Conservation (phyloP, 345 rosid species). For the Triadica sebifera region DNA sequence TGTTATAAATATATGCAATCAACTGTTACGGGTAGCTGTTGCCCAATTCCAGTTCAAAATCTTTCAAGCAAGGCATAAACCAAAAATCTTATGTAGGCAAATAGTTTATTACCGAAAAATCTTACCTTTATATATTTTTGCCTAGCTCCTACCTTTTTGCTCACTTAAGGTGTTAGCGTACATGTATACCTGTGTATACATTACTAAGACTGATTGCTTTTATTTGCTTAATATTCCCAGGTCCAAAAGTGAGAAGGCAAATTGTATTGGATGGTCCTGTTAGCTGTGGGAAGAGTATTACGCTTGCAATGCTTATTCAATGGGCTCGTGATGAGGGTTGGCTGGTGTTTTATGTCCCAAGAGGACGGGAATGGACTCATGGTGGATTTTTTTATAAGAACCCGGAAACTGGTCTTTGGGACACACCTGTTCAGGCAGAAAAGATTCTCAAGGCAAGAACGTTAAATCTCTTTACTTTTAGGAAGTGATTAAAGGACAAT, state of each 20-base stretch:
- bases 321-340: slow-evolving; percentile 99
- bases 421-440: slow-evolving; percentile 89
- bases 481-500: neutral
- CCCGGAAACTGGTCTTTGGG: slow-evolving; percentile 82
- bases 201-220: neutral
- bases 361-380: slow-evolving; percentile 87
- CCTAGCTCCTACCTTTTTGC: too few species aligned
- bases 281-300: slow-evolving; percentile 90
- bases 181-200: neutral
- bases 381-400: slow-evolving; percentile 85
- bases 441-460: slow-evolving; percentile 73
- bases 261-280: slow-evolving; percentile 91
- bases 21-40: neutral
- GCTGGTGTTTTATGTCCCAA: slow-evolving; percentile 88
- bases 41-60: too few species aligned
- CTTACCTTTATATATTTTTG: too few species aligned
- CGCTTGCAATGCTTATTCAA: slow-evolving; percentile 87
- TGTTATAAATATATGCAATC: too few species aligned
- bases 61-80: too few species aligned
- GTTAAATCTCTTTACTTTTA: neutral
- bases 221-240: slow-evolving; percentile 30
- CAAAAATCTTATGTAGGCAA: too few species aligned
- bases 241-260: slow-evolving; percentile 64
- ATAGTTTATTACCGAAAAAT: too few species aligned
- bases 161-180: too few species aligned